Percentiles rank a stretch among this genome's conserved stretches.
Conservation (phyloP, 345 rosid genomes). For the Abelmoschus esculentus region DNA sequence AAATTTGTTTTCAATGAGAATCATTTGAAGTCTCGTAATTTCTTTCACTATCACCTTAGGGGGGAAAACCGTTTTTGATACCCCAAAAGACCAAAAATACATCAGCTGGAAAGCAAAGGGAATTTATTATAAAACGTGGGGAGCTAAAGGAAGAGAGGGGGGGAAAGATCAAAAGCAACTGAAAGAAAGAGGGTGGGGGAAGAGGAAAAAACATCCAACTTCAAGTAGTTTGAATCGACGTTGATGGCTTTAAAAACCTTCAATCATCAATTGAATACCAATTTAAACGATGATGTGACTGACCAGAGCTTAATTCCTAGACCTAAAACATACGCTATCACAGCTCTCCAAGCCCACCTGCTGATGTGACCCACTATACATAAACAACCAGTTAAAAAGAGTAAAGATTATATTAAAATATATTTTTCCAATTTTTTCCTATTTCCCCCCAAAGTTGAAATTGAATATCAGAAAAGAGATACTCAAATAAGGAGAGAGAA, state of each 20-base stretch:
- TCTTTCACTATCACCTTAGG: neutral
- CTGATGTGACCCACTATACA: conserved; percentile 98
- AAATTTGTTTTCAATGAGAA: neutral
- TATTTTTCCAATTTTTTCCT: conserved; percentile 1
- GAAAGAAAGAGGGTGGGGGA: neutral
- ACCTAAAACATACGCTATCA: conserved; percentile 43
- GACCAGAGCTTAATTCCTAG: conserved; percentile 47
- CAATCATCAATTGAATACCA: conserved; percentile 12
- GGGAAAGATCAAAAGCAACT: neutral
- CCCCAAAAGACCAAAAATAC: neutral
- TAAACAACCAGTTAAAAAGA: conserved; percentile 69
- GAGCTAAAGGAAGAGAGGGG: neutral
- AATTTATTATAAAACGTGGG: conserved; percentile 8
- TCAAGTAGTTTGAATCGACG: neutral
- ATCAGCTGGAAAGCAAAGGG: neutral
- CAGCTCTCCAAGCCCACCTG: conserved; percentile 49
- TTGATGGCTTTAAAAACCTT: conserved; percentile 13
- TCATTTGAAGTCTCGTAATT: conserved; percentile 12
- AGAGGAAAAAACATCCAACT: neutral
- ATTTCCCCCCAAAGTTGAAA: conserved; percentile 1
- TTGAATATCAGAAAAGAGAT: conserved; percentile 8
- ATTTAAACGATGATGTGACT: conserved; percentile 42
- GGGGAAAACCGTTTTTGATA: neutral
- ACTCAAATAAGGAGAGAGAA: conserved; percentile 12
- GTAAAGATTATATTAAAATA: conserved; percentile 16